phyloP scores from a whole-genome alignment of 345 rosid species.

The Trapa bicornis region DNA sequence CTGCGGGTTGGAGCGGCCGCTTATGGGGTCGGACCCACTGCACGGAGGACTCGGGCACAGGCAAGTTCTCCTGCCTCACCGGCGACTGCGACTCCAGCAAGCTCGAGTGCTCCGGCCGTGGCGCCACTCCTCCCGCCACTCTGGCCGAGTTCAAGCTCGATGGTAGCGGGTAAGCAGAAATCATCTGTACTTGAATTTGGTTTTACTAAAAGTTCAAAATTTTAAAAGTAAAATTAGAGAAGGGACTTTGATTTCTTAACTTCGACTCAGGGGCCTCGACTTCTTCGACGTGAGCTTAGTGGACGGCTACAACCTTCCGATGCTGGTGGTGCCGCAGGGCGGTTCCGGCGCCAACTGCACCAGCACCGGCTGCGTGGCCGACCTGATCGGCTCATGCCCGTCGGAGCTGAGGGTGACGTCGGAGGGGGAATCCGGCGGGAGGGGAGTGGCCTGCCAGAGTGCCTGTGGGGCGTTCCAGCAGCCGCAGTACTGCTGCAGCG shows the following conservation, averaged over 20 bases:
- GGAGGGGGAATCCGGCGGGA: slow-evolving; percentile 13
- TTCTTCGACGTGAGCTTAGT: slow-evolving; percentile 84
- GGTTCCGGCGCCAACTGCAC: slow-evolving; percentile 62
- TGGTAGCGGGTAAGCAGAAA: slow-evolving; percentile 25
- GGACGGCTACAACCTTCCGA: slow-evolving; percentile 87
- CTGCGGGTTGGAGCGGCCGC: slow-evolving; percentile 85
- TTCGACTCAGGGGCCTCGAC: slow-evolving; percentile 33
- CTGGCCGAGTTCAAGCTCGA: slow-evolving; percentile 75
- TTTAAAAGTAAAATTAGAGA: no score
- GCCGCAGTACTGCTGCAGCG: slow-evolving; percentile 82
- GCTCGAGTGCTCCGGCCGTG: slow-evolving; percentile 62
- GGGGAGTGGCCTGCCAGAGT: slow-evolving; percentile 66
- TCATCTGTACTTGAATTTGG: no score
- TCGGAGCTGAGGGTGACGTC: slow-evolving; percentile 59
- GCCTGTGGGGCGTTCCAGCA: slow-evolving; percentile 75
- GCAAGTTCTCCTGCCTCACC: slow-evolving; percentile 60
- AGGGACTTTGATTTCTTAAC: neutral
- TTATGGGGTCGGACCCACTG: slow-evolving; percentile 88
- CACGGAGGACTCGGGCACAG: slow-evolving; percentile 38
- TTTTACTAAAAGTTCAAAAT: no score
- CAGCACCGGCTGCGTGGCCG: slow-evolving; percentile 62
- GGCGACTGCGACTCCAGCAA: slow-evolving; percentile 79
- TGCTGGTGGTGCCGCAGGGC: slow-evolving; percentile 71
- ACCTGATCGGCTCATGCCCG: slow-evolving; percentile 71
- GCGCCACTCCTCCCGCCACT: slow-evolving; percentile 76